These are phyloP conservation scores for Rubia yunnanensis DNA, from an alignment of 257 asterid species.

Conservation along the genomic window DNA sequence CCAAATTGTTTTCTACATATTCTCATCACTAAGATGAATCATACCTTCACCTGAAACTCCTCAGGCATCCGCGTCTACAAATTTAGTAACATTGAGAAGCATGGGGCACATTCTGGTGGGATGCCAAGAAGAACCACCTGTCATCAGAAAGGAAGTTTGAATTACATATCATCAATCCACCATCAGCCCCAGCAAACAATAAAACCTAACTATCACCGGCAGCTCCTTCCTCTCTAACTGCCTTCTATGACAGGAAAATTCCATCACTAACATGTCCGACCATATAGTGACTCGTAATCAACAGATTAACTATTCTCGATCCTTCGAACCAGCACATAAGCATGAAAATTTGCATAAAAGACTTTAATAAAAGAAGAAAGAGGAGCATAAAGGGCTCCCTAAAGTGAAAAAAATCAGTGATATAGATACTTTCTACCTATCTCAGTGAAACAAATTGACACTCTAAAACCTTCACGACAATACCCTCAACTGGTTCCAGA, in stretches of 20 bases:
- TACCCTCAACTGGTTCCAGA: not conserved
- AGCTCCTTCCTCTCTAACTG: not conserved
- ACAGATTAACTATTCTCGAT: not conserved
- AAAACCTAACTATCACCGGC: slow-evolving; percentile 11
- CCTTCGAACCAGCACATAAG: not conserved
- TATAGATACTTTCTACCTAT: not conserved
- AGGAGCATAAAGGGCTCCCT: not conserved
- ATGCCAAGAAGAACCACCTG: slow-evolving; percentile 75
- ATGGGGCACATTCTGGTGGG: slow-evolving; percentile 60
- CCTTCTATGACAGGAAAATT: not conserved
- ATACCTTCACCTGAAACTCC: slow-evolving; percentile 54
- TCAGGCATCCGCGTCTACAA: slow-evolving; percentile 52
- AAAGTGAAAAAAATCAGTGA: not conserved
- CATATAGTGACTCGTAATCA: not conserved
- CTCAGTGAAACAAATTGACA: not conserved
- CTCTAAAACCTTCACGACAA: slow-evolving; percentile 2
- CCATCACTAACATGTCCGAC: not conserved
- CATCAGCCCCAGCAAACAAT: slow-evolving; percentile 17
- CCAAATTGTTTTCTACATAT: slow-evolving; percentile 20
- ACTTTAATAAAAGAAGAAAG: not conserved
- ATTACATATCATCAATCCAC: slow-evolving; percentile 36
- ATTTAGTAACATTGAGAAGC: slow-evolving; percentile 42
- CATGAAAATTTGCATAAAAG: not conserved
- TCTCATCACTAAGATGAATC: slow-evolving; percentile 19
- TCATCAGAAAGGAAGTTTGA: slow-evolving; percentile 44